phyloP scores from a whole-genome alignment of 2,329 filamentous ascomycete species.

The Pseudogymnoascus sp. region DNA sequence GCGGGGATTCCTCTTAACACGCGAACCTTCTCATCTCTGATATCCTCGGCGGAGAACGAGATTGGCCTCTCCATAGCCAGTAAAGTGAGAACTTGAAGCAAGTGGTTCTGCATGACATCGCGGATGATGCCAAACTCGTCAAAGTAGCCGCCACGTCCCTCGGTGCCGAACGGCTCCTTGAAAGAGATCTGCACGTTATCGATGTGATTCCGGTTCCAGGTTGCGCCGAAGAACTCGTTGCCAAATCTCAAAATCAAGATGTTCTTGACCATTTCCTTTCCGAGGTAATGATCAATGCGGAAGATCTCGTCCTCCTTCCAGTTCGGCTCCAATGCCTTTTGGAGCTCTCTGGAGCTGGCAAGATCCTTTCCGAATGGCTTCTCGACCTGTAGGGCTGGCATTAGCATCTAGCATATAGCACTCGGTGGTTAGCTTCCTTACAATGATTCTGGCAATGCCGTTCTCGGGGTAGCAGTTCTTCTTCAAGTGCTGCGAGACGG shows the following conservation, averaged over 20 bases:
- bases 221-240: constrained; percentile 97
- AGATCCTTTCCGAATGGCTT: constrained; percentile 99
- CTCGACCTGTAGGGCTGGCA: constrained; percentile 60
- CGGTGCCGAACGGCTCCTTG: constrained; percentile 98
- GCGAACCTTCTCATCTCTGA: constrained; percentile 96
- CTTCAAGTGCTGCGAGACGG: constrained; percentile 95
- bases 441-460: constrained; percentile 89
- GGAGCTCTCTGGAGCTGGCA: constrained; percentile 84
- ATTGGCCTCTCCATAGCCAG: constrained; percentile 97
- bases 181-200: constrained; percentile 99
- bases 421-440: constrained; percentile 37
- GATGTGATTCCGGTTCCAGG: constrained; percentile 99
- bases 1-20: constrained; percentile 87
- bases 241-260: constrained; percentile 96
- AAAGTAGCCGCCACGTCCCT: constrained; percentile 96
- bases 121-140: constrained; percentile 99
- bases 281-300: constrained; percentile 98
- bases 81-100: constrained; percentile 91
- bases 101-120: constrained; percentile 99
- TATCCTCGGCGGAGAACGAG: constrained; percentile 95
- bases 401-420: constrained; percentile 11
- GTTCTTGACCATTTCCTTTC: constrained; percentile 99
- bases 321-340: constrained; percentile 89
- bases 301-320: constrained; percentile 99
- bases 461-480: constrained; percentile 89